Conservation (phyloP, 768 basidiomycete genomes). For the Trametes meyenii region DNA sequence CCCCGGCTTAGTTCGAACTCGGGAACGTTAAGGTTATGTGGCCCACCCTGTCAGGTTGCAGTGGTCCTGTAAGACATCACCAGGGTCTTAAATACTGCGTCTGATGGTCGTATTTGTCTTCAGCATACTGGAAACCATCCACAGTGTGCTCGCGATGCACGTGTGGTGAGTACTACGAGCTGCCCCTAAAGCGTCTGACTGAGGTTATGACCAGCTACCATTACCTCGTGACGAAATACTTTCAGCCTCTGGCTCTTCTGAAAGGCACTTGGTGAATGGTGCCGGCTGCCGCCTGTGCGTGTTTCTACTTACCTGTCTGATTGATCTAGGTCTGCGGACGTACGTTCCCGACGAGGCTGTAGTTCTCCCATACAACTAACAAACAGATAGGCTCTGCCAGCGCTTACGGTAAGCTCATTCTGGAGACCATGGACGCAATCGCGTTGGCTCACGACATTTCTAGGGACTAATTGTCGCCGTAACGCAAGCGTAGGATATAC, state of each 20-base stretch:
- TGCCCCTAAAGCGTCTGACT: background rate
- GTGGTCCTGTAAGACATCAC: background rate
- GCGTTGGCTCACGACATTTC: background rate
- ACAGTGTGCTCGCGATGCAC: background rate
- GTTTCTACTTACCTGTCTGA: background rate
- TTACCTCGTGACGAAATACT: background rate
- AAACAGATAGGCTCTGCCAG: background rate
- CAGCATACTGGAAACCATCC: background rate
- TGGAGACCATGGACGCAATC: background rate
- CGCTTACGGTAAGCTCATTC: background rate
- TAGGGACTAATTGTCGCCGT: slow-evolving; percentile 1
- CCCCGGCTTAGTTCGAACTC: background rate
- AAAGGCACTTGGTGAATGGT: background rate
- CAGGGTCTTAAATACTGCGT: background rate
- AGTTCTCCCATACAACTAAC: background rate
- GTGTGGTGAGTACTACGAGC: background rate
- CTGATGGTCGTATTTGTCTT: background rate
- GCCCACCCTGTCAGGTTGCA: background rate
- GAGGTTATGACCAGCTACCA: background rate
- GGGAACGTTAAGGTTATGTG: background rate
- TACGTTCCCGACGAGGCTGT: background rate
- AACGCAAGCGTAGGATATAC: background rate
- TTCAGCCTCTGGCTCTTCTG: background rate
- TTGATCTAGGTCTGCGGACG: background rate
- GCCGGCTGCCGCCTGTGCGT: background rate